Evolutionary conservation across 176 grass and related monocot species (phyloP).

Genomic region (Themeda triandra): DNA sequence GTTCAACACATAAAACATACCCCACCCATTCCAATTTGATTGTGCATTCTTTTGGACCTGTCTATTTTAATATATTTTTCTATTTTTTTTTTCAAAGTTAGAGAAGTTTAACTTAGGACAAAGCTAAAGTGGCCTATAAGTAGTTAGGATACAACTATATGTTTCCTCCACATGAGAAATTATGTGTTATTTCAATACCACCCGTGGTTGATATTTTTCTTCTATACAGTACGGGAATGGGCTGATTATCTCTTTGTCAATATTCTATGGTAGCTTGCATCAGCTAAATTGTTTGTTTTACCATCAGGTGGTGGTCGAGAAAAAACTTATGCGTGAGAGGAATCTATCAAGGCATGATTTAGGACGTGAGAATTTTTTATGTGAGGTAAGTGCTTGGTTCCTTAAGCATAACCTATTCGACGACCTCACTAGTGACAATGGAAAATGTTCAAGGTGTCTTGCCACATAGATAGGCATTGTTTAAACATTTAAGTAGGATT

Average conservation of each 20-base stretch:
- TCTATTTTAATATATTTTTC: neutral
- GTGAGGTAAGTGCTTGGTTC: conserved; percentile 49
- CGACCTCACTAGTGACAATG: neutral
- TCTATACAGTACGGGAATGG: neutral
- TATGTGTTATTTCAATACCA: neutral
- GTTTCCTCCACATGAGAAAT: neutral
- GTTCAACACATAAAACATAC: neutral
- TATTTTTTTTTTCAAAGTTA: neutral
- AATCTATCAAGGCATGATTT: conserved; percentile 84
- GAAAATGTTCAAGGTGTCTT: neutral
- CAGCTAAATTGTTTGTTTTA: neutral
- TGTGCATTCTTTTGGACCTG: neutral
- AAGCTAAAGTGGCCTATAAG: neutral
- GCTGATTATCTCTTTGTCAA: neutral
- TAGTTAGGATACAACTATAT: neutral
- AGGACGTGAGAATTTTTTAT: conserved; percentile 67
- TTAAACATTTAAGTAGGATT: neutral
- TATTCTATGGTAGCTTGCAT: neutral
- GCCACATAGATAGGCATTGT: neutral
- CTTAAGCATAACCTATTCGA: neutral
- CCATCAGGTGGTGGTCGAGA: conserved; percentile 83
- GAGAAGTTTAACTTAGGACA: neutral
- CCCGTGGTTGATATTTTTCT: neutral
- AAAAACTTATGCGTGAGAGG: conserved; percentile 89
- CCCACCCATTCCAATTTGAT: neutral